These are phyloP conservation scores for Sarocladium strictum DNA, from an alignment of 2,329 filamentous ascomycete genomes.

Conservation along the genomic window DNA sequence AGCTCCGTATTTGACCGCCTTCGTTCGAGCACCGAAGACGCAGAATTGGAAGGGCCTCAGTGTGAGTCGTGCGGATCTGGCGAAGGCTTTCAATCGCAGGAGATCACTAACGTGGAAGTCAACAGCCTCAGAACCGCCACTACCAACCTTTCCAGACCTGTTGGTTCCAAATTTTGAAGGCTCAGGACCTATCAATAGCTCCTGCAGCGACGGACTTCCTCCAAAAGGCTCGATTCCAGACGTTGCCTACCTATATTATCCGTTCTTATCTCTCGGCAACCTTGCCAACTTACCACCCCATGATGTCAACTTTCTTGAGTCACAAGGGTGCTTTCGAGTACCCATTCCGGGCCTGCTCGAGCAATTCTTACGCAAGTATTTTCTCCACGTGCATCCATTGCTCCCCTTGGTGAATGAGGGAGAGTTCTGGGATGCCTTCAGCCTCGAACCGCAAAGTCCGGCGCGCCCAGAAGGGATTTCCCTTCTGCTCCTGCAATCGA, in stretches of 20 bases:
- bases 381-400: slow-evolving; percentile 38
- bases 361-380: slow-evolving; percentile 41
- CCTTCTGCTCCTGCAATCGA: slow-evolving; percentile 38
- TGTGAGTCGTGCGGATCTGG: too few relatives aligned
- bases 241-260: slow-evolving; percentile 37
- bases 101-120: too few relatives aligned
- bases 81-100: too few relatives aligned
- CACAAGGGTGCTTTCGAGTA: slow-evolving; percentile 39
- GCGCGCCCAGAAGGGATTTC: slow-evolving; percentile 25
- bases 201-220: background rate
- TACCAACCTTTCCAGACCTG: too few relatives aligned
- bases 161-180: too few relatives aligned
- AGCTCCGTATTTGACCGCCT: too few relatives aligned
- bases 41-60: too few relatives aligned
- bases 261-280: slow-evolving; percentile 32
- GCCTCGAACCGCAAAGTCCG: background rate
- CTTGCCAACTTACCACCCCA: slow-evolving; percentile 31
- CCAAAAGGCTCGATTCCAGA: slow-evolving; percentile 15
- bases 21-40: too few relatives aligned
- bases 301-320: slow-evolving; percentile 39
- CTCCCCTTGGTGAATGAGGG: slow-evolving; percentile 39
- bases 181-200: too few relatives aligned
- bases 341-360: slow-evolving; percentile 34
- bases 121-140: too few relatives aligned
- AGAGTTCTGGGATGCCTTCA: slow-evolving; percentile 19